A percentile compares a stretch with the other conserved stretches of the same genome.
These are phyloP conservation scores for Stromatinia cepivora DNA, from an alignment of 2,329 filamentous ascomycete species.

Conservation along the genomic window DNA sequence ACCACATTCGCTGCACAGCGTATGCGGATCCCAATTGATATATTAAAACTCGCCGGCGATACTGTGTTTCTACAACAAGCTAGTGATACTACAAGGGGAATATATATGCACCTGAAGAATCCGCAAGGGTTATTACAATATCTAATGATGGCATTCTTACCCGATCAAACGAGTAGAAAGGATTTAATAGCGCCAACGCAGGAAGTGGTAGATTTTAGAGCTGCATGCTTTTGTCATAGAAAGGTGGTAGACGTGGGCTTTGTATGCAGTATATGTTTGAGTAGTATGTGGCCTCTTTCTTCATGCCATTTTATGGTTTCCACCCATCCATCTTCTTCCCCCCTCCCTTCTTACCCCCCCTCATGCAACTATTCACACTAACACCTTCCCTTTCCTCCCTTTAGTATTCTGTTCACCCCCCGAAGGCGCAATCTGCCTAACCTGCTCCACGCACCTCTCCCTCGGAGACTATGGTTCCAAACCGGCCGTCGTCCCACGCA, in stretches of 20 bases:
- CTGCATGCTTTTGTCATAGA: constrained; percentile 97
- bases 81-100: constrained; percentile 68
- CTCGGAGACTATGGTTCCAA: constrained; percentile 74
- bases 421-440: constrained; percentile 70
- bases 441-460: constrained; percentile 77
- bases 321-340: too few relatives aligned
- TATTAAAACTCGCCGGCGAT: constrained; percentile 79
- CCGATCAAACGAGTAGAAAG: constrained; percentile 63
- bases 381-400: constrained; percentile 12
- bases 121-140: constrained; percentile 82
- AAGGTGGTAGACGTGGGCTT: constrained; percentile 88
- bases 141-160: constrained; percentile 90
- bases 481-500: constrained; percentile 70
- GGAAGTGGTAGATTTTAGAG: constrained; percentile 89
- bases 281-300: constrained; percentile 53
- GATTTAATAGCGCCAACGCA: constrained; percentile 77
- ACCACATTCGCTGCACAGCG: constrained; percentile 93
- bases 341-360: background rate
- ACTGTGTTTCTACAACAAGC: constrained; percentile 95
- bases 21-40: constrained; percentile 85
- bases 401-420: constrained; percentile 71
- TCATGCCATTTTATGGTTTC: background rate
- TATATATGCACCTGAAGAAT: constrained; percentile 62
- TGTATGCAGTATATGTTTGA: constrained; percentile 94
- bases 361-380: constrained; percentile 13